These are phyloP conservation scores for Moricandia moricandioides DNA, from an alignment of 345 rosid species.

Conservation along the genomic window DNA sequence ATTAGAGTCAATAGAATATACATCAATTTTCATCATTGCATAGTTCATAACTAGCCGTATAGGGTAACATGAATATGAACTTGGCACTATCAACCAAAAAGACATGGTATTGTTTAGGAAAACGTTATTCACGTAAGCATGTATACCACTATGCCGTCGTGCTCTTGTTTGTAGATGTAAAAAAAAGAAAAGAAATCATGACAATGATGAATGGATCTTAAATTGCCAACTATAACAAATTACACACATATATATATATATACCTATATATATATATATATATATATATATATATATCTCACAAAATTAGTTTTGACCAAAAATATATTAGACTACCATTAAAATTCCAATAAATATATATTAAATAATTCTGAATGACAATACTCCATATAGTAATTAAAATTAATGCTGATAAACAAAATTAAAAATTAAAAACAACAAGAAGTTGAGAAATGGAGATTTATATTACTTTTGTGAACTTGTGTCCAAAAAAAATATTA, in stretches of 20 bases:
- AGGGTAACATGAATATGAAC: neutral
- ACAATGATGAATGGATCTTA: neutral
- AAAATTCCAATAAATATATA: neutral
- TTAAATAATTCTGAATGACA: neutral
- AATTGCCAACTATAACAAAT: neutral
- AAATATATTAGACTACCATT: neutral
- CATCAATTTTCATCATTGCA: neutral
- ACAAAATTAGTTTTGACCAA: neutral
- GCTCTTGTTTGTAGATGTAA: neutral
- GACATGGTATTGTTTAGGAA: neutral
- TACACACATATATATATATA: neutral
- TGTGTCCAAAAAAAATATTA: too few relatives aligned
- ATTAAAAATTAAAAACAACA: neutral
- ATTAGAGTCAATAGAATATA: neutral
- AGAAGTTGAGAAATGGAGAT: neutral
- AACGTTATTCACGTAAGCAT: neutral
- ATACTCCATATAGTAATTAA: neutral
- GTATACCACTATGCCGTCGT: neutral
- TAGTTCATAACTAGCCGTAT: neutral
- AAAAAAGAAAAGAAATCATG: neutral
- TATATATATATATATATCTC: too few relatives aligned
- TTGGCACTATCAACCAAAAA: neutral
- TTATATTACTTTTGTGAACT: constrained; percentile 21
- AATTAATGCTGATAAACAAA: neutral
- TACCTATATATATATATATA: neutral